A percentile compares a stretch with the other conserved stretches of the same genome.
Evolutionary conservation across 2,329 filamentous ascomycete genomes (phyloP).

Genomic region (Aspergillus pseudoterreus): DNA sequence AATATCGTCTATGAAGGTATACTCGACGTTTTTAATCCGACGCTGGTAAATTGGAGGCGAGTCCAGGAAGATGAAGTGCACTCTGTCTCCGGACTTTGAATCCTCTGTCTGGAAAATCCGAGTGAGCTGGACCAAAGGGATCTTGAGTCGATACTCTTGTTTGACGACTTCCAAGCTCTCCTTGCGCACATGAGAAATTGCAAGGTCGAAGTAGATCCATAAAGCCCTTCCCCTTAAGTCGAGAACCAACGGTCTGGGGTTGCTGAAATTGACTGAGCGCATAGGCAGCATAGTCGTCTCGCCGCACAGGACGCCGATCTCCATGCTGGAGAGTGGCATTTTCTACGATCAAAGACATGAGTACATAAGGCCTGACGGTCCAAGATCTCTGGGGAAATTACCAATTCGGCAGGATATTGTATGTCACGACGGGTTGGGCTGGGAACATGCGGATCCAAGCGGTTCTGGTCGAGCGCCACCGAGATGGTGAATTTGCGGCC

Average conservation of each 20-base stretch:
- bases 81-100: constrained; percentile 13
- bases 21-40: constrained; percentile 28
- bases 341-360: constrained; percentile 24
- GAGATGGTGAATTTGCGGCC: constrained; percentile 17
- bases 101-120: constrained; percentile 34
- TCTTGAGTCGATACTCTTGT: constrained; percentile 39
- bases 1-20: constrained; percentile 41
- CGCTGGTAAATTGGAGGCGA: constrained; percentile 46
- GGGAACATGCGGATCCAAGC: constrained; percentile 17
- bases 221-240: constrained; percentile 45
- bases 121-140: constrained; percentile 45
- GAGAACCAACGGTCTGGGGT: constrained; percentile 34
- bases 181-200: constrained; percentile 17
- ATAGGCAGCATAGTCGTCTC: constrained; percentile 58
- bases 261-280: constrained; percentile 39
- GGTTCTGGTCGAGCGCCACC: constrained; percentile 22
- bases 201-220: constrained; percentile 43
- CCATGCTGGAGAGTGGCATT: constrained; percentile 47
- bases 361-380: background rate
- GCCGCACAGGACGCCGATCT: constrained; percentile 60
- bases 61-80: constrained; percentile 39
- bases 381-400: constrained; percentile 20
- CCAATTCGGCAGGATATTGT: constrained; percentile 33
- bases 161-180: background rate
- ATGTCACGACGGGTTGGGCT: constrained; percentile 34